Evolutionary conservation across 2,329 filamentous ascomycete genomes (phyloP).

Genomic region (Truncatella angustata): DNA sequence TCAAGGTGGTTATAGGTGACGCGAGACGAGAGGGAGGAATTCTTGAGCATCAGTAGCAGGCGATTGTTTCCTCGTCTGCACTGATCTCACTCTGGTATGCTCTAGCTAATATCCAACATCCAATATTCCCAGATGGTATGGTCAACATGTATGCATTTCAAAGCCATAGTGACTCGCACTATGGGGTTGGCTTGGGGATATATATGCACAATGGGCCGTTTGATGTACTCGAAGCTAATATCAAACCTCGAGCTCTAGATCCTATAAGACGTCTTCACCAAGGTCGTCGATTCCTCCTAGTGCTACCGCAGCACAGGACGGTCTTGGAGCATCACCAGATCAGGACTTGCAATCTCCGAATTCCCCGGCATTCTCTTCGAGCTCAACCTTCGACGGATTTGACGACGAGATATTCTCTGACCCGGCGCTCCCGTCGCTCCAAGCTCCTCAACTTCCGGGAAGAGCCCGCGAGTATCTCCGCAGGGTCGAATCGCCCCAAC

Average conservation of each 20-base stretch:
- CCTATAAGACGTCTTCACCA: conserved; percentile 56
- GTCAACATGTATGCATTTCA: too few species aligned
- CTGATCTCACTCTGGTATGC: conserved; percentile 58
- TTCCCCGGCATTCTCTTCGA: conserved; percentile 60
- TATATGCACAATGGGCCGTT: too few species aligned
- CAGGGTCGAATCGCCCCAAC: conserved; percentile 44
- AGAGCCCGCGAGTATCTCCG: conserved; percentile 54
- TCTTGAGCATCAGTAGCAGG: conserved; percentile 57
- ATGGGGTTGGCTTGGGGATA: too few species aligned
- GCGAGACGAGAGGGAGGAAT: conserved; percentile 17
- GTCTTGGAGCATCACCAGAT: conserved; percentile 37
- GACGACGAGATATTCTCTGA: conserved; percentile 52
- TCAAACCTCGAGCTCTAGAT: conserved; percentile 25
- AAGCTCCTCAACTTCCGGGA: conserved; percentile 55
- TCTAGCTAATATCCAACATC: conserved; percentile 13
- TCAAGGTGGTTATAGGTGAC: conserved; percentile 7
- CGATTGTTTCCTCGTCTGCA: conserved; percentile 58
- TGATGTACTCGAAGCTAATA: conserved; percentile 7
- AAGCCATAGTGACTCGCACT: too few species aligned
- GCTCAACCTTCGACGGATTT: conserved; percentile 58
- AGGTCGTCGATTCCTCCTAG: conserved; percentile 53
- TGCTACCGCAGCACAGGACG: conserved; percentile 60
- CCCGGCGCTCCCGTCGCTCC: conserved; percentile 57
- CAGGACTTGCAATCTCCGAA: conserved; percentile 36
- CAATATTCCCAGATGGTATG: background rate